These are phyloP conservation scores for Conidiobolus incongruus DNA, from an alignment of 371 early-diverging fungal genomes.

Conservation along the genomic window DNA sequence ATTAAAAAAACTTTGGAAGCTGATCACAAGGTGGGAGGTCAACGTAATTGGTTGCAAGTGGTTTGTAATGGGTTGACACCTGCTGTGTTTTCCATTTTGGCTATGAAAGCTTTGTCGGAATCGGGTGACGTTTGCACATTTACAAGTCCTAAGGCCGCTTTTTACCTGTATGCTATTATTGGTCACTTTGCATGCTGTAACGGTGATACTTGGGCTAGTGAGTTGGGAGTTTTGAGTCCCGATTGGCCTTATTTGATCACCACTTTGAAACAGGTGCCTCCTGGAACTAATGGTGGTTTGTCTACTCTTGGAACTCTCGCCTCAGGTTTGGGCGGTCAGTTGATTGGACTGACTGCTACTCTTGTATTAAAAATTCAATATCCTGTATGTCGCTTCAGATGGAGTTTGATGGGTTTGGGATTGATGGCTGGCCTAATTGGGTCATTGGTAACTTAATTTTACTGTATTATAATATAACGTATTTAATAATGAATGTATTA, in stretches of 20 bases:
- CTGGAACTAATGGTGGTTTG: constrained; percentile 75
- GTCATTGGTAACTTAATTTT: constrained; percentile 2
- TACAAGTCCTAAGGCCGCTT: constrained; percentile 17
- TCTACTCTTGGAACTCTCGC: constrained; percentile 35
- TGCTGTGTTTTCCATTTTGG: constrained; percentile 23
- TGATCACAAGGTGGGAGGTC: constrained; percentile 22
- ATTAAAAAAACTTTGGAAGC: constrained; percentile 43
- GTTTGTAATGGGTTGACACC: constrained; percentile 57
- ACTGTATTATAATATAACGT: not conserved
- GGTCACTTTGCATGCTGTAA: constrained; percentile 2
- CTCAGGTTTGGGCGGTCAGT: constrained; percentile 44
- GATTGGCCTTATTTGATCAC: constrained; percentile 57
- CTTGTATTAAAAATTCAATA: constrained; percentile 21
- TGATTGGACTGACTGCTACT: constrained; percentile 39
- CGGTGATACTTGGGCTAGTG: constrained; percentile 44
- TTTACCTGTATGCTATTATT: not conserved
- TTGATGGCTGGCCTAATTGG: constrained; percentile 9
- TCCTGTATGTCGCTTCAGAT: constrained; percentile 13
- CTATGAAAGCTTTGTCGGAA: constrained; percentile 11
- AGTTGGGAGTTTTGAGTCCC: constrained; percentile 53
- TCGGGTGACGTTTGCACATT: constrained; percentile 16
- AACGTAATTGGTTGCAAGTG: constrained; percentile 51
- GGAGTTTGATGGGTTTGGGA: constrained; percentile 6
- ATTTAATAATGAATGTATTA: not conserved
- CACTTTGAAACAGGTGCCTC: constrained; percentile 36